Conservation (phyloP, 1,284 basidiomycete genomes). For the Microbotryum saponariae region DNA sequence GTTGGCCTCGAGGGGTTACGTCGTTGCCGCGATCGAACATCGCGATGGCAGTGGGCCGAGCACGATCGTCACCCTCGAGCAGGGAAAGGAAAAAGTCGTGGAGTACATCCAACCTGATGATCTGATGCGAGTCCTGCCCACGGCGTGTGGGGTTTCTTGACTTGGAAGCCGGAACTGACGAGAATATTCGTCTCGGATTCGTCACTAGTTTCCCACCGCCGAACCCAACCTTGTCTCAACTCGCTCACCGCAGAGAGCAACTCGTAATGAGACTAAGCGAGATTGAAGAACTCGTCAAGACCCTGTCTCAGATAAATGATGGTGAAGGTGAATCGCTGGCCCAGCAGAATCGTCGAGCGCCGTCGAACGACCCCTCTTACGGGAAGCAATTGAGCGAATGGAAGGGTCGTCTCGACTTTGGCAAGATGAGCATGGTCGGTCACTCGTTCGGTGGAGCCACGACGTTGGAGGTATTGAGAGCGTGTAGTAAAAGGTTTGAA, state of each 20-base stretch:
- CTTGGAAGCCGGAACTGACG: too few species aligned
- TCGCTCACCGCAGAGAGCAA: conserved; percentile 44
- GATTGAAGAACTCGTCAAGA: conserved; percentile 40
- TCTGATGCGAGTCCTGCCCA: conserved; percentile 46
- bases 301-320: conserved; percentile 38
- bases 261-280: conserved; percentile 46
- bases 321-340: conserved; percentile 33
- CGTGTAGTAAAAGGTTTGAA: conserved; percentile 3
- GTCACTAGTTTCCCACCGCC: conserved; percentile 31
- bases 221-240: conserved; percentile 43
- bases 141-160: too few species aligned
- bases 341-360: conserved; percentile 21
- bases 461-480: conserved; percentile 19
- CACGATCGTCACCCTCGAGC: conserved; percentile 35
- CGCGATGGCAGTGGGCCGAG: conserved; percentile 61
- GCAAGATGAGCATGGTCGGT: conserved; percentile 23
- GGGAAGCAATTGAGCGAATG: conserved; percentile 24
- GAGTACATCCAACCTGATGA: conserved; percentile 50
- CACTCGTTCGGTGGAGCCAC: conserved; percentile 40
- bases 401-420: conserved; percentile 35
- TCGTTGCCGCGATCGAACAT: conserved; percentile 70
- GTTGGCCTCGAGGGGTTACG: conserved; percentile 62
- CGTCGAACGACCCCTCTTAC: conserved; percentile 4
- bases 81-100: conserved; percentile 22
- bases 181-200: not conserved